phyloP scores from a whole-genome alignment of 495 filamentous ascomycete genomes.

The Hyaloscypha bicolor region DNA sequence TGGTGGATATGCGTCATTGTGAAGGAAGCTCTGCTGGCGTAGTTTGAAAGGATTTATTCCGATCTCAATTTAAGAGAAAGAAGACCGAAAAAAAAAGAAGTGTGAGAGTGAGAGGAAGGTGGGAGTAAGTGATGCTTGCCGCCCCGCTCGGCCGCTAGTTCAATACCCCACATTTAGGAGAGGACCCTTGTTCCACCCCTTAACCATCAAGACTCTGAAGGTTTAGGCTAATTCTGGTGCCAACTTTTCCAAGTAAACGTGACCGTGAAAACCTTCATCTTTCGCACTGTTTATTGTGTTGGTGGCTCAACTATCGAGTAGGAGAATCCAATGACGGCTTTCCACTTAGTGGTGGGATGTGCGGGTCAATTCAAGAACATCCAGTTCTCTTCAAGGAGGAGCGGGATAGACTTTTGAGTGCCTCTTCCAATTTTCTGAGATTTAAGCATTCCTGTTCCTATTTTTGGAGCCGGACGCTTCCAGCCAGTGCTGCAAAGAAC shows the following conservation, averaged over 20 bases:
- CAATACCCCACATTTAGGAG: slow-evolving; percentile 1
- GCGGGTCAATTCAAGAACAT: background rate
- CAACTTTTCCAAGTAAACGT: no score
- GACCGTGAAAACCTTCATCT: background rate
- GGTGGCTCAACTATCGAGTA: background rate
- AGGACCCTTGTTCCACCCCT: background rate
- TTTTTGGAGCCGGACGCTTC: background rate
- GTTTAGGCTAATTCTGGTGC: no score
- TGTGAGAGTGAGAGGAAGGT: background rate
- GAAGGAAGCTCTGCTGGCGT: background rate
- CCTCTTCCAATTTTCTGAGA: background rate
- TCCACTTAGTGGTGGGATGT: background rate
- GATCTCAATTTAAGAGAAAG: background rate
- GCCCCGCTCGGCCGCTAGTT: slow-evolving; percentile 1
- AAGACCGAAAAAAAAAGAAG: background rate
- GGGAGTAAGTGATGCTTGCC: background rate
- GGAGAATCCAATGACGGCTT: background rate
- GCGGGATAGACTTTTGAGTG: background rate
- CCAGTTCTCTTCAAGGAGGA: background rate
- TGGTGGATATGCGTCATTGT: slow-evolving; percentile 18
- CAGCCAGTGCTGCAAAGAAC: background rate
- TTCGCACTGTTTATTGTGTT: background rate
- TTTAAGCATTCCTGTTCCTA: background rate
- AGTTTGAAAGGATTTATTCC: background rate
- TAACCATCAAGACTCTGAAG: no score